Percentiles rank a stretch among this genome's conserved stretches.
phyloP scores from a whole-genome alignment of 2,329 filamentous ascomycete genomes.

The Ceratocystis ficicola region DNA sequence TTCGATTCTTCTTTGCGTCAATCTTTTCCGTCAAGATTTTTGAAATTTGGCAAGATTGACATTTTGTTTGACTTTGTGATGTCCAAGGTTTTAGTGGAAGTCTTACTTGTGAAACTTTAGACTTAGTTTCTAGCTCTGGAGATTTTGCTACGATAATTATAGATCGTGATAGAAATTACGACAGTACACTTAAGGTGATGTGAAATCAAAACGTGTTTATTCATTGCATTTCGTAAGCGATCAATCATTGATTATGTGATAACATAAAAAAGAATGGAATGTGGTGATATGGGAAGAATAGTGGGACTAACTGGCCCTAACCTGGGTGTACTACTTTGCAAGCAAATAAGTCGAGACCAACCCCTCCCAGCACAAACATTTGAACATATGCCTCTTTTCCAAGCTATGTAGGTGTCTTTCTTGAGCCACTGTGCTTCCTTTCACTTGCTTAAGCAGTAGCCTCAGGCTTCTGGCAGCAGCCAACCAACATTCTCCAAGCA shows the following conservation, averaged over 20 bases:
- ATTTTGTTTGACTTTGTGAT: conserved; percentile 10
- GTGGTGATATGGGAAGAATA: conserved; percentile 10
- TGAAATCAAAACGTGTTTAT: no score
- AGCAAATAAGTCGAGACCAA: background rate
- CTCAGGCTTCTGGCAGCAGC: conserved; percentile 51
- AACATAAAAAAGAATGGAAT: background rate
- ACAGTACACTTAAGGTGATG: background rate
- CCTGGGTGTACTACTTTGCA: background rate
- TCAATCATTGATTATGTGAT: background rate
- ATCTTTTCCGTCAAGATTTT: background rate
- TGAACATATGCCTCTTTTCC: no score
- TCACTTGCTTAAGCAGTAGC: conserved; percentile 17
- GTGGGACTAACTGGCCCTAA: background rate
- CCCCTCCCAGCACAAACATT: no score
- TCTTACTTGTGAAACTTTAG: background rate
- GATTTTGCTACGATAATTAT: conserved; percentile 8
- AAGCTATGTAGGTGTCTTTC: no score
- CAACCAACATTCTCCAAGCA: conserved; percentile 49
- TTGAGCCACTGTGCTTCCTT: background rate
- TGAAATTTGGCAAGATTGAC: background rate
- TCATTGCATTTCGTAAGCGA: no score
- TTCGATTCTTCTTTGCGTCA: conserved; percentile 15
- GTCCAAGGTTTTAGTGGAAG: background rate
- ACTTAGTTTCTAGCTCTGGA: background rate
- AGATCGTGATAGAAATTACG: conserved; percentile 7